Evolutionary conservation across 768 basidiomycete genomes (phyloP).

Genomic region (Termitomyces sp.): DNA sequence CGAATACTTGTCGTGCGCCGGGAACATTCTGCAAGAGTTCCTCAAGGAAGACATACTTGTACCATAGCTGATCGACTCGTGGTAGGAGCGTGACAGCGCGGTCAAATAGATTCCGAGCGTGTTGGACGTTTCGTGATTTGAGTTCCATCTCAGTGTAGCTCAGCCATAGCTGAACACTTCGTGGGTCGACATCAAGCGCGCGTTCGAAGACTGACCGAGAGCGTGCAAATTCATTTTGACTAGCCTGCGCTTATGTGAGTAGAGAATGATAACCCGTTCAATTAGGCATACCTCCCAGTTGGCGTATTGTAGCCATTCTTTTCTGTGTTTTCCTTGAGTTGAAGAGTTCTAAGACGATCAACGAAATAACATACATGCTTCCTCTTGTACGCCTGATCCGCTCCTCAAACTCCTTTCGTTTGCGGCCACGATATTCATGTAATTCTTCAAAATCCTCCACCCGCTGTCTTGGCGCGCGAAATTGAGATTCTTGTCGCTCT

Average conservation of each 20-base stretch:
- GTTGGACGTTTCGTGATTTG: conserved; percentile 95
- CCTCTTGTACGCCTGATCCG: conserved; percentile 74
- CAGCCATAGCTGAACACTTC: conserved; percentile 89
- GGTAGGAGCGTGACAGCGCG: conserved; percentile 95
- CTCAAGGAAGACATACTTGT: conserved; percentile 98
- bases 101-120: conserved; percentile 95
- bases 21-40: conserved; percentile 95
- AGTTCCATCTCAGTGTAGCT: conserved; percentile 97
- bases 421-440: conserved; percentile 86
- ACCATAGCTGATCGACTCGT: conserved; percentile 96
- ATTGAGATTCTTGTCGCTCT: conserved; percentile 92
- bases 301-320: conserved; percentile 84
- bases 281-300: conserved; percentile 66
- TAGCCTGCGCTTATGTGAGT: conserved; percentile 41
- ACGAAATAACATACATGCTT: conserved; percentile 55
- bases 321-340: conserved; percentile 34
- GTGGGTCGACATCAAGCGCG: conserved; percentile 91
- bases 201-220: conserved; percentile 96
- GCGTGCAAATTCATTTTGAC: conserved; percentile 93
- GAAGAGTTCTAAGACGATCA: neutral
- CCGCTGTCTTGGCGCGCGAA: conserved; percentile 89
- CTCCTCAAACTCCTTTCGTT: conserved; percentile 93
- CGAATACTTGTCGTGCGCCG: conserved; percentile 95
- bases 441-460: conserved; percentile 95
- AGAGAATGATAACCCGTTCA: neutral